Percentiles rank a stretch among this genome's conserved stretches.
These are phyloP conservation scores for Mycena galericulata DNA, from an alignment of 768 basidiomycete species.

Conservation along the genomic window DNA sequence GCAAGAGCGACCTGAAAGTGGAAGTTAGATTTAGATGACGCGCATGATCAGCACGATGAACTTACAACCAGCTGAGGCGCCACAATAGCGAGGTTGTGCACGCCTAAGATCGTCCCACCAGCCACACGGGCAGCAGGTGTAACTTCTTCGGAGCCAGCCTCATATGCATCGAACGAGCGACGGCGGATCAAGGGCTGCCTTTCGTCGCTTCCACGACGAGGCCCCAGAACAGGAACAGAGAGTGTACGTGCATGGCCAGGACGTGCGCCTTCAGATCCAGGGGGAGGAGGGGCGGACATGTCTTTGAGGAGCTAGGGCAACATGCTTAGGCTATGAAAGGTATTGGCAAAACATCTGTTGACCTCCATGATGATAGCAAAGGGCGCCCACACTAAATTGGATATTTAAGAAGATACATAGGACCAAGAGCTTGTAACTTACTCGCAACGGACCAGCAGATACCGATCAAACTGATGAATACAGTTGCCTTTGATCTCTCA, in stretches of 20 bases:
- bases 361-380: conserved; percentile 99
- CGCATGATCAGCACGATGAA: conserved; percentile 28
- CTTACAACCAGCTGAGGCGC: conserved; percentile 94
- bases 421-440: neutral
- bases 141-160: conserved; percentile 50
- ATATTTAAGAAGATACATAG: neutral
- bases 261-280: conserved; percentile 42
- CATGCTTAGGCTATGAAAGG: conserved; percentile 5
- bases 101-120: conserved; percentile 93
- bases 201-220: conserved; percentile 54
- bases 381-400: conserved; percentile 79
- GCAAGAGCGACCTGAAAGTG: conserved; percentile 13
- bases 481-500: conserved; percentile 67
- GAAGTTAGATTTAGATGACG: neutral
- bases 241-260: conserved; percentile 66
- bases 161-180: conserved; percentile 66
- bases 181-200: conserved; percentile 71
- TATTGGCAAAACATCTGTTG: conserved; percentile 33
- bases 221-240: conserved; percentile 57
- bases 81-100: conserved; percentile 96
- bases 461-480: conserved; percentile 86
- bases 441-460: conserved; percentile 97
- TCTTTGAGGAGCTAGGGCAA: conserved; percentile 77
- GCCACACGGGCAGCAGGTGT: conserved; percentile 64
- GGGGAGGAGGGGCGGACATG: conserved; percentile 55